phyloP scores from a whole-genome alignment of 305 asterid genomes.

The Fraxinus nigra region DNA sequence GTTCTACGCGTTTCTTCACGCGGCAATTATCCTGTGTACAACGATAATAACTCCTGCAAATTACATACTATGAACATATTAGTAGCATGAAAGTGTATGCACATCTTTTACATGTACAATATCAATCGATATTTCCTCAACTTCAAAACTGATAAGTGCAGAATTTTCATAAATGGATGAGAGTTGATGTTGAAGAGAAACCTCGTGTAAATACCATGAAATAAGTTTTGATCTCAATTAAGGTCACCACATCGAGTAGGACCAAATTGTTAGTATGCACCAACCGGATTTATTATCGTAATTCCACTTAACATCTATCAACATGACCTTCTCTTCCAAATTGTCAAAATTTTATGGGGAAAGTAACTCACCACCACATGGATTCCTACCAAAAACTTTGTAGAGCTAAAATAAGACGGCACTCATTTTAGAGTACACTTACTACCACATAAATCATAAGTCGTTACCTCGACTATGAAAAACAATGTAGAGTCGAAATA shows the following conservation, averaged over 20 bases:
- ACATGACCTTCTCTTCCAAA: neutral
- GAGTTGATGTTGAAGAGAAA: neutral
- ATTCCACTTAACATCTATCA: neutral
- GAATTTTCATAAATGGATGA: neutral
- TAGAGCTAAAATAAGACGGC: neutral
- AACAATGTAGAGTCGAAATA: neutral
- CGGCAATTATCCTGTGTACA: constrained; percentile 90
- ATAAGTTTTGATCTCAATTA: neutral
- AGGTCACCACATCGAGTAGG: neutral
- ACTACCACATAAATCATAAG: neutral
- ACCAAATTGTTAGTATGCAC: neutral
- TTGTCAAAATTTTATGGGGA: neutral
- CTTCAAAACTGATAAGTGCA: neutral
- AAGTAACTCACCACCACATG: neutral
- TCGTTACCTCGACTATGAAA: neutral
- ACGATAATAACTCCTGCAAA: constrained; percentile 76
- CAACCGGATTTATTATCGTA: neutral
- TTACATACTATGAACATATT: neutral
- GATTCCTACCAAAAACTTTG: neutral
- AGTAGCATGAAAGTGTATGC: neutral
- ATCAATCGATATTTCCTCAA: neutral
- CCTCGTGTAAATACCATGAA: neutral
- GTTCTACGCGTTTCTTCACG: constrained; percentile 83
- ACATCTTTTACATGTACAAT: neutral
- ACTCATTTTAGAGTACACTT: neutral